Conservation (phyloP, 768 basidiomycete species). For the Pholiota microspora region DNA sequence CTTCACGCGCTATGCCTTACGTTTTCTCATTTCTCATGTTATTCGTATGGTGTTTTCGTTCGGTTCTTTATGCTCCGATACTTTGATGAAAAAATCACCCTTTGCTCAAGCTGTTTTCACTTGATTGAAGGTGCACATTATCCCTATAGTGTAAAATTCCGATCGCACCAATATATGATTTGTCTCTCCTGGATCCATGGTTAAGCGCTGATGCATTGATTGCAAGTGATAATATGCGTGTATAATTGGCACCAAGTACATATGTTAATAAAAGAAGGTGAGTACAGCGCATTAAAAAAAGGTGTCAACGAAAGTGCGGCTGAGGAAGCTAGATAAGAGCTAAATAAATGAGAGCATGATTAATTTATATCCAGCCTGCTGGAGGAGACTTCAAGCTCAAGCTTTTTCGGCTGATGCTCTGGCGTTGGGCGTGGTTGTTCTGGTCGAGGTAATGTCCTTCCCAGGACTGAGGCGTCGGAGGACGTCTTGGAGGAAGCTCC, state of each 20-base stretch:
- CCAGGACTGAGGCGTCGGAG: constrained; percentile 47
- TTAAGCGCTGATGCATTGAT: too few species aligned
- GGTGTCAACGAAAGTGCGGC: too few species aligned
- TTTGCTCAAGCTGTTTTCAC: neutral
- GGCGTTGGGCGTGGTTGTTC: constrained; percentile 27
- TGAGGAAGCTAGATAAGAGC: neutral
- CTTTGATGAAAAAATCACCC: constrained; percentile 6
- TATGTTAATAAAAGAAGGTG: neutral
- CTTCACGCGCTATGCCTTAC: constrained; percentile 13
- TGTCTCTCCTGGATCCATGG: neutral
- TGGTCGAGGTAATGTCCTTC: constrained; percentile 29
- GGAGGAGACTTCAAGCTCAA: constrained; percentile 22
- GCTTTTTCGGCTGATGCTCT: constrained; percentile 34
- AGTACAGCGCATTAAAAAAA: too few species aligned
- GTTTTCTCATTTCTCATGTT: constrained; percentile 17
- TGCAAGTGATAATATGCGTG: neutral
- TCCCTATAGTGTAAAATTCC: neutral
- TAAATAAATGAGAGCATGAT: neutral
- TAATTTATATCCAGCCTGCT: constrained; percentile 31
- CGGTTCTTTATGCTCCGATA: constrained; percentile 18
- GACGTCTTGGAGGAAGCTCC: constrained; percentile 5
- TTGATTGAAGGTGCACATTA: neutral
- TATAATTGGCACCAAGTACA: neutral
- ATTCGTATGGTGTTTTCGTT: constrained; percentile 22
- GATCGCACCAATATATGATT: neutral